A percentile compares a stretch with the other conserved stretches of the same genome.
These are phyloP conservation scores for Xylariaceae sp. DNA, from an alignment of 2,329 filamentous ascomycete genomes.

Conservation along the genomic window DNA sequence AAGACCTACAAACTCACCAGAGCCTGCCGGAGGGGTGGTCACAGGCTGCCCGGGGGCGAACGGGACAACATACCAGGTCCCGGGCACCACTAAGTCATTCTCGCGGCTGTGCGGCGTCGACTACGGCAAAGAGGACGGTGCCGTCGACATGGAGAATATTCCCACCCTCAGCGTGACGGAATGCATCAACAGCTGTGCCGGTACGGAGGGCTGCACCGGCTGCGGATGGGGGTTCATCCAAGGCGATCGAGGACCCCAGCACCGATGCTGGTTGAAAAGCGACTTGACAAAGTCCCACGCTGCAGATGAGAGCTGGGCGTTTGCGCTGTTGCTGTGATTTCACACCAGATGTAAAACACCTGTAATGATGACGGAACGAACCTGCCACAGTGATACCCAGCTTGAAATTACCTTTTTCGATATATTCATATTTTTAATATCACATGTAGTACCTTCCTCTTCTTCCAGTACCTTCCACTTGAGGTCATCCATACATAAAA, in stretches of 20 bases:
- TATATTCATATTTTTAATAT: no score
- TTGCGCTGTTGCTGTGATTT: slow-evolving; percentile 34
- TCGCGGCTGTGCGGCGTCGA: slow-evolving; percentile 42
- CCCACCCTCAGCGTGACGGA: slow-evolving; percentile 36
- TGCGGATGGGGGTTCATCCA: slow-evolving; percentile 41
- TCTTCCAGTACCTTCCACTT: no score
- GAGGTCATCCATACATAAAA: no score
- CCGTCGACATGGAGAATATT: slow-evolving; percentile 29
- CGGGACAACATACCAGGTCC: slow-evolving; percentile 39
- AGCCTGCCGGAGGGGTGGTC: slow-evolving; percentile 23
- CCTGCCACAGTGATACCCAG: no score
- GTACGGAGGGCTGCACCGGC: slow-evolving; percentile 35
- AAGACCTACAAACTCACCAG: slow-evolving; percentile 19
- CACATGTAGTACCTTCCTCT: no score
- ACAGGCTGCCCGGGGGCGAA: slow-evolving; percentile 39
- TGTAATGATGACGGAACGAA: slow-evolving; percentile 2
- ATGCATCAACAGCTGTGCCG: slow-evolving; percentile 41
- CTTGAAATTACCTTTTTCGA: no score
- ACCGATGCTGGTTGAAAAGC: slow-evolving; percentile 41
- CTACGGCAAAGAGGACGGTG: slow-evolving; percentile 32
- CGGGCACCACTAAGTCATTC: slow-evolving; percentile 37
- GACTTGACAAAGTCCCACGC: slow-evolving; percentile 30
- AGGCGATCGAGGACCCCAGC: slow-evolving; percentile 35
- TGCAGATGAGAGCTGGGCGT: slow-evolving; percentile 37
- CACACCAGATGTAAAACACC: background rate